Evolutionary conservation across 208 protist genomes (phyloP).

Genomic region (Naegleria lovaniensis): DNA sequence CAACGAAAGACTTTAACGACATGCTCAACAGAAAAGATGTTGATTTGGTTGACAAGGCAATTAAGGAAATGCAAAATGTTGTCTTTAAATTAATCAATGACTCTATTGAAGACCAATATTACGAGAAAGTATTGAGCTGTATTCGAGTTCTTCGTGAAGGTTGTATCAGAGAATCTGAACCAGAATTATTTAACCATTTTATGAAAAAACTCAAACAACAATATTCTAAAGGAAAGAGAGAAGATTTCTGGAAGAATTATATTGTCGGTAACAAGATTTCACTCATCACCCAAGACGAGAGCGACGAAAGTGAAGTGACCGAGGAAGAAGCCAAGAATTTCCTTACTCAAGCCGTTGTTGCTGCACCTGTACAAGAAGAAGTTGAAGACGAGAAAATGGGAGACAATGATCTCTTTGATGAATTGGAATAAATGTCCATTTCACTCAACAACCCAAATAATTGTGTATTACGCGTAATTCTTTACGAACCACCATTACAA

Average conservation of each 20-base stretch:
- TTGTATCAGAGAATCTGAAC: slow-evolving; percentile 59
- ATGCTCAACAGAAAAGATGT: slow-evolving; percentile 50
- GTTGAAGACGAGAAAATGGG: background rate
- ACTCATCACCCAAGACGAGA: background rate
- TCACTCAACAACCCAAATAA: too few relatives aligned
- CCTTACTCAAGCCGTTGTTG: background rate
- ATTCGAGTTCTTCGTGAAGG: slow-evolving; percentile 55
- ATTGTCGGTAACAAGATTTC: slow-evolving; percentile 30
- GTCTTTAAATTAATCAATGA: slow-evolving; percentile 57
- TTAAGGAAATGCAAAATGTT: slow-evolving; percentile 56
- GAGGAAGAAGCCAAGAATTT: slow-evolving; percentile 15
- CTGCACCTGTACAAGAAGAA: background rate
- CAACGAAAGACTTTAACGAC: slow-evolving; percentile 49
- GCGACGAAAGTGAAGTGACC: background rate
- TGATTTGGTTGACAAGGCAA: slow-evolving; percentile 50
- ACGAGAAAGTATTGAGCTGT: slow-evolving; percentile 62
- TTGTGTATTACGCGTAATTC: too few relatives aligned
- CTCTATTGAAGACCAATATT: slow-evolving; percentile 56
- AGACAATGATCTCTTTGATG: slow-evolving; percentile 34
- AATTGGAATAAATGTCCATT: slow-evolving; percentile 22
- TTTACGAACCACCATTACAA: background rate
- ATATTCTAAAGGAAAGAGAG: slow-evolving; percentile 41
- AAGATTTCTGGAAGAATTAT: slow-evolving; percentile 30
- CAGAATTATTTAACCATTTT: slow-evolving; percentile 64
- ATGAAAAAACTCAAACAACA: slow-evolving; percentile 50